A percentile compares a stretch with the other conserved stretches of the same genome.
Evolutionary conservation across 1,284 basidiomycete species (phyloP).

Genomic region (Malassezia brasiliensis): DNA sequence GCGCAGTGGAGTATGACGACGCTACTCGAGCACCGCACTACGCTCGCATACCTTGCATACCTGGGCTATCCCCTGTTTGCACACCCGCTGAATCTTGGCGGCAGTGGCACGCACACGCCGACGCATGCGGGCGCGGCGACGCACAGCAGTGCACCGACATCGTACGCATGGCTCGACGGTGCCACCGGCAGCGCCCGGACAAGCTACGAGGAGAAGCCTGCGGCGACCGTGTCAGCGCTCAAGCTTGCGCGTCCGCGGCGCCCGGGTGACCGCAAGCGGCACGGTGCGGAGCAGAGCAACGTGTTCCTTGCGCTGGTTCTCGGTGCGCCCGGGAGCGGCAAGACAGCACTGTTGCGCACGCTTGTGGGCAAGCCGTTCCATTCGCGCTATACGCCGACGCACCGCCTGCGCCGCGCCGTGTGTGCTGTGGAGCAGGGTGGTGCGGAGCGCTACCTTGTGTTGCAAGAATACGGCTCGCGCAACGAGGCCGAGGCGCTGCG

Average conservation of each 20-base stretch:
- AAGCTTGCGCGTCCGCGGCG: conserved; percentile 53
- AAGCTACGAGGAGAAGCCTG: conserved; percentile 14
- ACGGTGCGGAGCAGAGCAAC: conserved; percentile 47
- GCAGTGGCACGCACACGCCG: conserved; percentile 14
- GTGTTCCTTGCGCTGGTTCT: conserved; percentile 66
- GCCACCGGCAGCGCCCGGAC: neutral
- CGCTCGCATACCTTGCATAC: conserved; percentile 90
- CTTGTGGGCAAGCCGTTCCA: conserved; percentile 67
- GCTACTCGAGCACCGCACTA: conserved; percentile 78
- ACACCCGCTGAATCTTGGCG: conserved; percentile 5
- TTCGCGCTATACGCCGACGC: conserved; percentile 68
- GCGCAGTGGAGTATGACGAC: conserved; percentile 99
- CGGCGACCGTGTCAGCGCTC: conserved; percentile 34
- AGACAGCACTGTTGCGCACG: conserved; percentile 72
- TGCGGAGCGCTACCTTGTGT: conserved; percentile 76
- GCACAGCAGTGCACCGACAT: conserved; percentile 8
- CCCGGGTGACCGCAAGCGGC: conserved; percentile 61
- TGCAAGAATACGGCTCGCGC: conserved; percentile 78
- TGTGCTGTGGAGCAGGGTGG: conserved; percentile 90
- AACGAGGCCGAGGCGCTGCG: conserved; percentile 84
- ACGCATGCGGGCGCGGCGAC: conserved; percentile 10
- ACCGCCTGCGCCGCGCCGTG: conserved; percentile 79
- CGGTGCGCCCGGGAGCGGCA: conserved; percentile 89
- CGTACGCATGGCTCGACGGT: conserved; percentile 17
- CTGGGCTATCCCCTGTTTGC: conserved; percentile 61